Conservation (phyloP, 2,329 filamentous ascomycete genomes). For the Eutypa lata region DNA sequence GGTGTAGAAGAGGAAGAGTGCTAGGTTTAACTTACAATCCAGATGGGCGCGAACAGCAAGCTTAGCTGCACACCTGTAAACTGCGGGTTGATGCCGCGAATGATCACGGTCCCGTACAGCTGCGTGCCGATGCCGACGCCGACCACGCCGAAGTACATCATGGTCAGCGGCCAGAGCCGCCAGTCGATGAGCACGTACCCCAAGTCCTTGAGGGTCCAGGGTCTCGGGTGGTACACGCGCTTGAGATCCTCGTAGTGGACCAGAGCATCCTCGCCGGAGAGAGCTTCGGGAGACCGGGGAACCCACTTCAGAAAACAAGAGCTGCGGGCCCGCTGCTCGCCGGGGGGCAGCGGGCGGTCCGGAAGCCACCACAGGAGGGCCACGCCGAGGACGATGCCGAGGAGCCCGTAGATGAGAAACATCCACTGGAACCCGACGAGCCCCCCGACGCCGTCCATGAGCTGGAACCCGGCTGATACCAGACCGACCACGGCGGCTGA, state of each 20-base stretch:
- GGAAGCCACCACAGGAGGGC: slow-evolving; percentile 85
- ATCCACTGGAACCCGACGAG: slow-evolving; percentile 87
- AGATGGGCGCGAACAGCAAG: slow-evolving; percentile 84
- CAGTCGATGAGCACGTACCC: slow-evolving; percentile 73
- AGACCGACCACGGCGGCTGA: slow-evolving; percentile 86
- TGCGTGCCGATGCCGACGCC: slow-evolving; percentile 90
- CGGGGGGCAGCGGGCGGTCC: slow-evolving; percentile 74
- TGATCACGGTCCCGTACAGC: slow-evolving; percentile 84
- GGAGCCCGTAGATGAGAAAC: slow-evolving; percentile 83
- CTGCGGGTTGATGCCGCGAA: slow-evolving; percentile 69
- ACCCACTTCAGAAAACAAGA: slow-evolving; percentile 62
- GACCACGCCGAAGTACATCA: slow-evolving; percentile 96
- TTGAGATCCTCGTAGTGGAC: slow-evolving; percentile 82
- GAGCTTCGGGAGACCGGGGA: slow-evolving; percentile 65
- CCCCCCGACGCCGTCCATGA: slow-evolving; percentile 77
- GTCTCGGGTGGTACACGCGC: slow-evolving; percentile 71
- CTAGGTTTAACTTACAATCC: slow-evolving; percentile 62
- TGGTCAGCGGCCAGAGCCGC: slow-evolving; percentile 78
- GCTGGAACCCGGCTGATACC: slow-evolving; percentile 85
- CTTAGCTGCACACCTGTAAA: slow-evolving; percentile 75
- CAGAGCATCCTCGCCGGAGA: slow-evolving; percentile 72
- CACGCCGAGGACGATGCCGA: slow-evolving; percentile 70
- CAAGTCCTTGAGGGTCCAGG: slow-evolving; percentile 73
- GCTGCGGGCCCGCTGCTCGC: slow-evolving; percentile 51
- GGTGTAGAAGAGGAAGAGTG: background rate